A percentile compares a stretch with the other conserved stretches of the same genome.
Evolutionary conservation across 2,329 filamentous ascomycete species (phyloP).

Genomic region (Pezicula neosporulosa): DNA sequence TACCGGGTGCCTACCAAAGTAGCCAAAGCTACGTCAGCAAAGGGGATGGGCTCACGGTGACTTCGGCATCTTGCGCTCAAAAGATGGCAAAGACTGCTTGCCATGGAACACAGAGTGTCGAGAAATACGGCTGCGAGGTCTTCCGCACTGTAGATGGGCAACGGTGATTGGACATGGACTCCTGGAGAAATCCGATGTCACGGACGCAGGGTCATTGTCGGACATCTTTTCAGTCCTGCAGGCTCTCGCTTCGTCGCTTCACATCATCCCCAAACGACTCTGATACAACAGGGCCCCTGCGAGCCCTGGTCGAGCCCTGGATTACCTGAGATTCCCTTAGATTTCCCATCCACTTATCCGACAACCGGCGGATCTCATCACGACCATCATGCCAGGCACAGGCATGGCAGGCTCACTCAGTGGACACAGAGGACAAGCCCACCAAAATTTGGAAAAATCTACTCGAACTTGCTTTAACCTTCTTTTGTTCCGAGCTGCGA

Average conservation of each 20-base stretch:
- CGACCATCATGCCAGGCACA: conserved; percentile 7
- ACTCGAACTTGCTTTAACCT: conserved; percentile 1
- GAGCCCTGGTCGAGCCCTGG: no score
- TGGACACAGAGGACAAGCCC: no score
- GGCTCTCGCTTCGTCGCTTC: neutral
- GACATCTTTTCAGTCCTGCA: conserved; percentile 2
- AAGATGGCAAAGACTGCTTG: neutral
- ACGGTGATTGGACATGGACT: neutral
- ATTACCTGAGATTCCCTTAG: neutral
- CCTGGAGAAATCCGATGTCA: neutral
- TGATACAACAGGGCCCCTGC: conserved; percentile 12
- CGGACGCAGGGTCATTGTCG: neutral
- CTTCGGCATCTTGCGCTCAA: neutral
- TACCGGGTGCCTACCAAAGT: no score
- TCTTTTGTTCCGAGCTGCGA: neutral
- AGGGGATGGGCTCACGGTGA: no score
- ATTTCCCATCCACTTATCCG: neutral
- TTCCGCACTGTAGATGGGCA: conserved; percentile 5
- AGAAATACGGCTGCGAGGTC: conserved; percentile 3
- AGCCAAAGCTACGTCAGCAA: no score
- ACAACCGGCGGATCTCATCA: conserved; percentile 8
- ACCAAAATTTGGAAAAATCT: no score
- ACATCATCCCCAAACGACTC: conserved; percentile 8
- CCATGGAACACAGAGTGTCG: conserved; percentile 7
- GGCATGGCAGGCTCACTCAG: neutral